Evolutionary conservation across 495 filamentous ascomycete species (phyloP).

Genomic region (Hypoxylon fragiforme): DNA sequence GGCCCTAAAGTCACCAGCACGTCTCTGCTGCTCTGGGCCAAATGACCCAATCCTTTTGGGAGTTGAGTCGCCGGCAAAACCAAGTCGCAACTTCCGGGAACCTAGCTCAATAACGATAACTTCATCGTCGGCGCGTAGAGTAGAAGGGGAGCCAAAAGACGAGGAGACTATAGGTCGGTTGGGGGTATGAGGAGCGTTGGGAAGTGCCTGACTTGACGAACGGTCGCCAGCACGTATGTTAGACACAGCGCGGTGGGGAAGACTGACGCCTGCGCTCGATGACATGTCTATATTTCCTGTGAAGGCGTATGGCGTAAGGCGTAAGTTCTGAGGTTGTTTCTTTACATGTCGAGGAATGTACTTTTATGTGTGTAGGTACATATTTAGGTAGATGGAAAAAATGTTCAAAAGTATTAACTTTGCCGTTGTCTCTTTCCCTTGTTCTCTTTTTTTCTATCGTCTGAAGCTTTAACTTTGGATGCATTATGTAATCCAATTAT

Average conservation of each 20-base stretch:
- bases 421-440: too few relatives aligned
- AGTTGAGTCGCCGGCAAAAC: slow-evolving; percentile 77
- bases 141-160: slow-evolving; percentile 71
- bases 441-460: too few relatives aligned
- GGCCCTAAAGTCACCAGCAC: slow-evolving; percentile 78
- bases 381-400: too few relatives aligned
- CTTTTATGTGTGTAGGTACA: not conserved
- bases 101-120: slow-evolving; percentile 81
- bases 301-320: too few relatives aligned
- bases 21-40: slow-evolving; percentile 69
- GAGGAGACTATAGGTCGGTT: slow-evolving; percentile 57
- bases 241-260: slow-evolving; percentile 54
- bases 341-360: slow-evolving; percentile 22
- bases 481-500: not conserved
- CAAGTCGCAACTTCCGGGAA: slow-evolving; percentile 74
- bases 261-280: slow-evolving; percentile 35
- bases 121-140: slow-evolving; percentile 82
- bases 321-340: not conserved
- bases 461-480: not conserved
- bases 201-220: slow-evolving; percentile 35
- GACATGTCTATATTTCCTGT: slow-evolving; percentile 35
- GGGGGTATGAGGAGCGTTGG: slow-evolving; percentile 59
- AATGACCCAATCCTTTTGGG: slow-evolving; percentile 75
- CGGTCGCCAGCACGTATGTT: slow-evolving; percentile 51
- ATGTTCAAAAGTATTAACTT: too few relatives aligned